Base-by-base conservation (phyloP, 2,329 filamentous ascomycete species). In the Alternaria longipes region DNA sequence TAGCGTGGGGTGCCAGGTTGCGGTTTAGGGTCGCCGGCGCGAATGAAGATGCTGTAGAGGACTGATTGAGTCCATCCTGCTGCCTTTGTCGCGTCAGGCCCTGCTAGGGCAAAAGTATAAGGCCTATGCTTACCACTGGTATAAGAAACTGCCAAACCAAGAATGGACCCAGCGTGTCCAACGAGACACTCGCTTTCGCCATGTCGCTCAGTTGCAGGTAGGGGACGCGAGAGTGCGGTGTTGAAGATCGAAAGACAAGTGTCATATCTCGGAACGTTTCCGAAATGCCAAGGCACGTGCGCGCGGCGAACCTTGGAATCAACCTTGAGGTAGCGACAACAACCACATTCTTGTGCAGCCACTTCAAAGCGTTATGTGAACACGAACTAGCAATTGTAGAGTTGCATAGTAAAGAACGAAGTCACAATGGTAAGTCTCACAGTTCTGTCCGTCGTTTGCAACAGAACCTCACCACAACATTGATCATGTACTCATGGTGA, bases 31-130 rank as follows among this genome's bases (percentile, higher is more conserved):
- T 93, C 89, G 74, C 95, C 95, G 47, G 93, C 95, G 67, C 94
- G 93, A 77, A 97, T 94, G 56, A 92, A 91, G 69, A 98, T 81
- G 72, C 90, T 86, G 82, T 98, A 99, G 82, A 93, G 95, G 69
- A 96, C 83, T 64, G 86, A 85, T 78, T 98, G 94, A 6, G 91
- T 49, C 75, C 74, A 78, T 57, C 69, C 66, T 54, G 74, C 73
- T 28, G 69, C 75, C 75, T 77, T 41, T 50, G 22, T 56, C 26
- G 26, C 55, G 63, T 75, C 65, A 75, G 65, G 36, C 54, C 5
- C 11, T 45, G 30, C 26, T 28, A 22, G 36, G n/a, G 3, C 16
- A 41, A 8, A 45, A 28, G 28, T 52, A 32, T 9, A 16, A 11
- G 9, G 38, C 8, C 11, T 24, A 1, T 22, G 55, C 47, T 28